phyloP scores from a whole-genome alignment of 345 rosid genomes.

The Salix brachista region DNA sequence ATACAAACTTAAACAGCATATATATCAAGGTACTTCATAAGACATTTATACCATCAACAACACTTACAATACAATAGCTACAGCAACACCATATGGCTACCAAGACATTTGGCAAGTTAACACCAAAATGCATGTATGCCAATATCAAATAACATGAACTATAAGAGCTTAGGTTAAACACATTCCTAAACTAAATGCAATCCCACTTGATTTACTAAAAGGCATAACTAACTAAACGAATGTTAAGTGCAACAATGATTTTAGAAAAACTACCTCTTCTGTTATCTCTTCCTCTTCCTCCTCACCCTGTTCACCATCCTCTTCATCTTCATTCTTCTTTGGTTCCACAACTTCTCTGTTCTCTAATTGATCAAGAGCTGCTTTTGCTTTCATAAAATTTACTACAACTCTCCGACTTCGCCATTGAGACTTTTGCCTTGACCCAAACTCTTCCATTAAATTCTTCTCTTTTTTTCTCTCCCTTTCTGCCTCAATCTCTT shows the following conservation, averaged over 20 bases:
- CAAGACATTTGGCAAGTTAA: background rate
- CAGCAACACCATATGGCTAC: background rate
- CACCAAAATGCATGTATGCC: background rate
- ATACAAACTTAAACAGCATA: too few species aligned
- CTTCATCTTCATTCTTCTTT: constrained; percentile 53
- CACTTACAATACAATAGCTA: background rate
- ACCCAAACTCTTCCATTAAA: constrained; percentile 75
- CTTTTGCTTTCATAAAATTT: constrained; percentile 75
- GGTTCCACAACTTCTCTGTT: constrained; percentile 57
- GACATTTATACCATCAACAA: background rate
- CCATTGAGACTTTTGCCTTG: constrained; percentile 81
- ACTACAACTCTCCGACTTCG: constrained; percentile 54
- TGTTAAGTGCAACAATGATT: background rate
- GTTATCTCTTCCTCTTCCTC: constrained; percentile 72
- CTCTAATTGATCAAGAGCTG: constrained; percentile 87
- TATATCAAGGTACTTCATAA: background rate
- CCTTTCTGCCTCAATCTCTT: constrained; percentile 54
- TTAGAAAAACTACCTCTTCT: constrained; percentile 49
- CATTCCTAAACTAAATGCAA: background rate
- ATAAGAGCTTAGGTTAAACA: background rate
- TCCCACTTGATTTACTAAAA: background rate
- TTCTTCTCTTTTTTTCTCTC: constrained; percentile 53
- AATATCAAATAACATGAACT: background rate
- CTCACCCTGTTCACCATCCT: constrained; percentile 44
- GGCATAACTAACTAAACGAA: background rate